Evolutionary conservation across 768 basidiomycete species (phyloP).

Genomic region (Hericium coralloides): DNA sequence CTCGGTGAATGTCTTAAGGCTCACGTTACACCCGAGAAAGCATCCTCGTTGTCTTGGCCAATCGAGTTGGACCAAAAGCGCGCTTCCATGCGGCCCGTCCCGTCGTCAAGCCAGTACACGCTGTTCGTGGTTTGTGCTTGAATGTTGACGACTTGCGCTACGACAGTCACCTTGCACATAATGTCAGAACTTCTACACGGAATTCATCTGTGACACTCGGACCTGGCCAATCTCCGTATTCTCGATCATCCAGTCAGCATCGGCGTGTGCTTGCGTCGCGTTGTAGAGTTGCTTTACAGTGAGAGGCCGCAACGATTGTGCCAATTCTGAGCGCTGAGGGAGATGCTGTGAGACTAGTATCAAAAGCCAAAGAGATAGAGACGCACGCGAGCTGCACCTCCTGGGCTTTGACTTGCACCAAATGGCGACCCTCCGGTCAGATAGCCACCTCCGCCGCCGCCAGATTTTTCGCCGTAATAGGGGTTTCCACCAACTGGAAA

Average conservation of each 20-base stretch:
- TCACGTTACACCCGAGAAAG: conserved; percentile 39
- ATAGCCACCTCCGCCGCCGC: conserved; percentile 53
- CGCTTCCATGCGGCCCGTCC: conserved; percentile 69
- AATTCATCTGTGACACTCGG: conserved; percentile 8
- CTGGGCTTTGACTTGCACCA: conserved; percentile 48
- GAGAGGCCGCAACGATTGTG: conserved; percentile 57
- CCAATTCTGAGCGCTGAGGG: conserved; percentile 27
- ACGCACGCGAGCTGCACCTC: conserved; percentile 37
- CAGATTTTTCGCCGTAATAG: conserved; percentile 28
- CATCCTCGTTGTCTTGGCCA: conserved; percentile 43
- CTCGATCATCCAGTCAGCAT: conserved; percentile 84
- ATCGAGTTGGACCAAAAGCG: conserved; percentile 76
- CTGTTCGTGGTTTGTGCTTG: conserved; percentile 71
- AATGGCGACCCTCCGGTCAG: conserved; percentile 54
- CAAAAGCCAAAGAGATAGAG: neutral
- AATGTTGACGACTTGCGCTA: conserved; percentile 64
- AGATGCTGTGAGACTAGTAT: no score
- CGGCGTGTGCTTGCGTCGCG: conserved; percentile 77
- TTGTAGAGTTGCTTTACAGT: conserved; percentile 67
- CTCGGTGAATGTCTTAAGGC: conserved; percentile 10
- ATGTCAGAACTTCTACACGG: neutral
- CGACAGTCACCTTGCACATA: conserved; percentile 50
- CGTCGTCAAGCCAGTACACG: conserved; percentile 77
- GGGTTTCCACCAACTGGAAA: conserved; percentile 25
- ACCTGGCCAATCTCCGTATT: conserved; percentile 78